Percentiles rank a stretch among this genome's conserved stretches.
Conservation (phyloP, 73 alveolate genomes). For the Paramecium octaurelia region DNA sequence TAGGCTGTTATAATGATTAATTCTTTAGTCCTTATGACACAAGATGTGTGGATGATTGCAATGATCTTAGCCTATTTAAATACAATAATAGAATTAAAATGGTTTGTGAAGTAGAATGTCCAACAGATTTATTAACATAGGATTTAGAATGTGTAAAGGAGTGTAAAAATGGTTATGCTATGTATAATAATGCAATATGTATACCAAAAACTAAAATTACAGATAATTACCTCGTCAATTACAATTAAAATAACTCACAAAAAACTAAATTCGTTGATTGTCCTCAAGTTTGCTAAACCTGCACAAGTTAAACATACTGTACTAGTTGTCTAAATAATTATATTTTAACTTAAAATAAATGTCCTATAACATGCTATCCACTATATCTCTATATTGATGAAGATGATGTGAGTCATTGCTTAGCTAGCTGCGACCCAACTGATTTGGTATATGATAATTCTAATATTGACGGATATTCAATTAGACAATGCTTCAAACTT, state of each 20-base stretch:
- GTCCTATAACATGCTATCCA: not conserved
- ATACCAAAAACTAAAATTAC: not conserved
- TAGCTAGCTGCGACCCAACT: not conserved
- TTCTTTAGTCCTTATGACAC: not conserved
- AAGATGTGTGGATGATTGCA: not conserved
- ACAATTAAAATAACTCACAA: no score
- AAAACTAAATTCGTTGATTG: not conserved
- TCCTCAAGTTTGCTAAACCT: not conserved
- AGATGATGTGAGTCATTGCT: not conserved
- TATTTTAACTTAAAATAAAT: not conserved
- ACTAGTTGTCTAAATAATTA: not conserved
- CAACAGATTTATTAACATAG: not conserved
- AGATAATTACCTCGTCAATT: not conserved
- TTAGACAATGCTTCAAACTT: not conserved
- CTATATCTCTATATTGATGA: not conserved
- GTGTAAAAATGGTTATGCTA: not conserved
- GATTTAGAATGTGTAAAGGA: not conserved
- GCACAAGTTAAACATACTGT: not conserved
- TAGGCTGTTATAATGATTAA: not conserved
- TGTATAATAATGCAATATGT: not conserved
- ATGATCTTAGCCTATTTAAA: not conserved
- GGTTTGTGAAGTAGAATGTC: not conserved
- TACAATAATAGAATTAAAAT: not conserved
- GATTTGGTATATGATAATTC: not conserved
- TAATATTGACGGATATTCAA: not conserved